Base-by-base conservation (phyloP, 352 stramenopile genomes). In the Detonula confervacea region DNA sequence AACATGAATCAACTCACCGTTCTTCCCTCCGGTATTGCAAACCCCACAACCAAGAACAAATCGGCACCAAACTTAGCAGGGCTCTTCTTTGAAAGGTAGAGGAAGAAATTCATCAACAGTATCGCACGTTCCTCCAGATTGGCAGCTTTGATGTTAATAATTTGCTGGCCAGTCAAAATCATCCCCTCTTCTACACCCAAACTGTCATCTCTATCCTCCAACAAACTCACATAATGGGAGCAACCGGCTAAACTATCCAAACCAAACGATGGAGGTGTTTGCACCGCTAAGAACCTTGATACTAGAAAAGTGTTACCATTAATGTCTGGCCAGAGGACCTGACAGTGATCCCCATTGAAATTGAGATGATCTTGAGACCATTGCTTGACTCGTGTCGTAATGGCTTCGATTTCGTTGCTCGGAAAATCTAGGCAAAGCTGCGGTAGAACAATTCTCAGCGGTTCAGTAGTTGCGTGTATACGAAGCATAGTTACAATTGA, bases 81-180 rank as follows among this genome's bases (percentile, higher is more conserved):
- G 67, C 57, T 68, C 33, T 75, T 77, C 24, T 83, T 87, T 44
- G 96, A 92, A n/a, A 97, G 83, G 86, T 95, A 96, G 27, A 92
- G 80, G 56, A 98, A 94, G 49, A 91, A 97, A 55, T 98, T 98
- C 52, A 92, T 94, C 20, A 98, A 81, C 56, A 98, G 72, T 60
- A 98, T 87, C 1, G 95, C 95, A 73, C 98, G 96, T 63, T 98
- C 96, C 59, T 97, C 91, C 55, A 89, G 87, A 71, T 97, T 95
- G 11, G 95, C 96, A 5, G 92, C 93, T 14, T 95, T 88, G 56
- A 97, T 92, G 33, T 95, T 90, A 6, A 98, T 77, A 33, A 97
- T 95, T 66, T 98, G 92, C 49, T 98, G 94, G 6, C 92, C n/a
- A n/a, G n/a, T n/a, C n/a, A n/a, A n/a, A n/a, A n/a, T n/a, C n/a